Base-by-base conservation (phyloP, 2,329 filamentous ascomycete genomes). In the Juglanconis oblonga region DNA sequence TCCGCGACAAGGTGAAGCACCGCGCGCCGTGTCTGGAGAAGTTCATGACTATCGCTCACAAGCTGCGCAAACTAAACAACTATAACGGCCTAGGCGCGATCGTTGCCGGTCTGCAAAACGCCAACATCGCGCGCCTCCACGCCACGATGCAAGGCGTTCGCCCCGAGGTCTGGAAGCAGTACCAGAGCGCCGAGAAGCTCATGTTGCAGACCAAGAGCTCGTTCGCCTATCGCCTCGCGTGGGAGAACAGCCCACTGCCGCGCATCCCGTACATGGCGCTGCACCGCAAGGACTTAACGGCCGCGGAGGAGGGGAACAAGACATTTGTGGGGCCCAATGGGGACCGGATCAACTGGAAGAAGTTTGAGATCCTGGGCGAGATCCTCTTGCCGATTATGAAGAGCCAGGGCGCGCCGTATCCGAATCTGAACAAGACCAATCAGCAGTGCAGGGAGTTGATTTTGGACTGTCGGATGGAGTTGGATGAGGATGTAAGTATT, bases 61-160 rank as follows among this genome's bases (percentile, higher is more conserved):
- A 92, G 76, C 79, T 99, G 53, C 89, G 95, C 44, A 88, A 93
- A 70, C 78, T 97, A 63, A 97, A 98, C 78, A 98, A 99, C 74
- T 99, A 98, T 79, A 98, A 98, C 72, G 90, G 92, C 0, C 80
- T 99, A 1, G 94, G 93, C n/a, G 94, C 95, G 7, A 87, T 99
- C 40, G 84, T 99, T 60, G 94, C 95, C 6, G 95, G 94, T 8
- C 89, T 99, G 69, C 96, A 96, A 71, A 90, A 91, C 61, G 91
- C 90, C 2, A 87, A 92, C 0, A 88, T 99, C 33, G 89, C 95
- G 70, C 89, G 95, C 17, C 83, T 99, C 1, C 79, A 83, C 0
- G 89, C 92, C 67, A 98, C 95, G 0, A 83, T 89, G 62, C 86
- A 89, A 13, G 76, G 97, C 14, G 86, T 98, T 3, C 82, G 90